A percentile compares a stretch with the other conserved stretches of the same genome.
Conservation (phyloP, 805 yeast species). For the Wickerhamomyces xylosicus region DNA sequence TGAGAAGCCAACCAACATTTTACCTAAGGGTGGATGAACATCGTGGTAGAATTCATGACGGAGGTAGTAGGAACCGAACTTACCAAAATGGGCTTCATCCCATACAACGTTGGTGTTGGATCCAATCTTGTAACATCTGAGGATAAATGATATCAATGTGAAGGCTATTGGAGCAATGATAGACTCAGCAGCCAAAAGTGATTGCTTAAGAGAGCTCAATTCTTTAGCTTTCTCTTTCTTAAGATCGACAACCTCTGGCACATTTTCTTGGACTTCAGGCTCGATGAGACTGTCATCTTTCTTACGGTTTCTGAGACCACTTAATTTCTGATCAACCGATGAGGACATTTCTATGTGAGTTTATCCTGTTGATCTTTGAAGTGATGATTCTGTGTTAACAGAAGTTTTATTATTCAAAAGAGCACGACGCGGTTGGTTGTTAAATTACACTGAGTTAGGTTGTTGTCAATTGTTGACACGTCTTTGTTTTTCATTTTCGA, state of each 20-base stretch:
- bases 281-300: not conserved
- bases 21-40: conserved; percentile 96
- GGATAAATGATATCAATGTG: conserved; percentile 58
- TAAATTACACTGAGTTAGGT: too few relatives aligned
- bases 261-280: not conserved
- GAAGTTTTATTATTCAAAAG: too few relatives aligned
- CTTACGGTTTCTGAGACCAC: conserved; percentile 1
- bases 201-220: conserved; percentile 12
- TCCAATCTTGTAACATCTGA: conserved; percentile 70
- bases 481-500: too few relatives aligned
- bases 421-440: too few relatives aligned
- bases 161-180: conserved; percentile 51
- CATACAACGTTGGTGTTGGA: conserved; percentile 73
- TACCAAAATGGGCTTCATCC: conserved; percentile 98
- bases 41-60: conserved; percentile 89
- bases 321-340: not conserved
- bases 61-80: conserved; percentile 86
- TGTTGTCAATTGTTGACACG: too few relatives aligned
- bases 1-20: conserved; percentile 80
- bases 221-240: conserved; percentile 12
- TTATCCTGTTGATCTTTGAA: too few relatives aligned
- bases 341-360: too few relatives aligned
- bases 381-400: too few relatives aligned
- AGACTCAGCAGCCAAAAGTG: conserved; percentile 14
- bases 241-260: conserved; percentile 8